A percentile compares a stretch with the other conserved stretches of the same genome.
Evolutionary conservation across 768 basidiomycete genomes (phyloP).

Genomic region (Macrolepiota fuliginosa): DNA sequence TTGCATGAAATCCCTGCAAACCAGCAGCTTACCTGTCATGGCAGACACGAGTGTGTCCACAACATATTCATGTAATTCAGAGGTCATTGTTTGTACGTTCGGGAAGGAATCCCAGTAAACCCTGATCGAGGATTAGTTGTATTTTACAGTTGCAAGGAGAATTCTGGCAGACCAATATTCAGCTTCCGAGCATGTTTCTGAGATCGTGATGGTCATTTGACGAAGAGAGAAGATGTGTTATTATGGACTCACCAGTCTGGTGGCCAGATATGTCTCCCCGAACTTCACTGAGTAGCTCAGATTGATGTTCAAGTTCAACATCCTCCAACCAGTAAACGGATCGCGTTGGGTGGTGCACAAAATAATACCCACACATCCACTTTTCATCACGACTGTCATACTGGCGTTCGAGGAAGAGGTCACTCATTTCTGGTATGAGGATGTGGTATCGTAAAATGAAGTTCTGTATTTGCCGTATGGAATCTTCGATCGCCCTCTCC

Average conservation of each 20-base stretch:
- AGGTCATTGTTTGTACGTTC: neutral
- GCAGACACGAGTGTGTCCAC: neutral
- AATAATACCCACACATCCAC: neutral
- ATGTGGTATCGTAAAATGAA: neutral
- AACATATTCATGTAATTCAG: neutral
- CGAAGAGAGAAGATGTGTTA: neutral
- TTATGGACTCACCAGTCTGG: neutral
- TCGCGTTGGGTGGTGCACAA: neutral
- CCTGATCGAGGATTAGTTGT: neutral
- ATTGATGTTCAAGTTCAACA: neutral
- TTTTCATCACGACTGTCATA: neutral
- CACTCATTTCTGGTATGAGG: neutral
- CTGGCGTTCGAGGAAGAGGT: neutral
- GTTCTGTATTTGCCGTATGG: neutral
- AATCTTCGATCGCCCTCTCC: neutral
- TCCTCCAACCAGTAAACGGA: neutral
- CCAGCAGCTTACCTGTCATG: constrained; percentile 5
- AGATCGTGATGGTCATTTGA: neutral
- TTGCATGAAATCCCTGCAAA: too few relatives aligned
- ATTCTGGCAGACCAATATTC: neutral
- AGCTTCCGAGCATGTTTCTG: neutral
- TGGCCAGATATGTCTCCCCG: neutral
- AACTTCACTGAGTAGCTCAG: neutral
- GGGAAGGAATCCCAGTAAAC: constrained; percentile 8
- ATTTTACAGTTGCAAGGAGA: neutral